A percentile compares a stretch with the other conserved stretches of the same genome.
phyloP scores from a whole-genome alignment of 306 rosid genomes.

The Arachis hypogaea region DNA sequence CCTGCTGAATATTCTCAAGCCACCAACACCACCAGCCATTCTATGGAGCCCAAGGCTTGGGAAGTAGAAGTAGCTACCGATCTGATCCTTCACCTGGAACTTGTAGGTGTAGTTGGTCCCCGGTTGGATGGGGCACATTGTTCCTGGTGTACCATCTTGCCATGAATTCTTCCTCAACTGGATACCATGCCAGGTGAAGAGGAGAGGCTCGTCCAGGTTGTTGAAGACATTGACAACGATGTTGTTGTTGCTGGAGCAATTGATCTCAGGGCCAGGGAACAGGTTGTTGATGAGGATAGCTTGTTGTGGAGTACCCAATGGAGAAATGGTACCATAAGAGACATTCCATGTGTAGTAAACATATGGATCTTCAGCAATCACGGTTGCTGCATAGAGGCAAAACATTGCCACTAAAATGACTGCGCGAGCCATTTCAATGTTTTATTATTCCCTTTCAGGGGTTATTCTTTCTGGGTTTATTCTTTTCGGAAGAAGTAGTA shows the following conservation, averaged over 20 bases:
- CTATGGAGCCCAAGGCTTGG: constrained; percentile 62
- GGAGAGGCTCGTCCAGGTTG: constrained; percentile 83
- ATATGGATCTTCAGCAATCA: constrained; percentile 65
- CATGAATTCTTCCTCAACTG: constrained; percentile 87
- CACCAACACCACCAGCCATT: constrained; percentile 72
- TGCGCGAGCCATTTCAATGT: too few species aligned
- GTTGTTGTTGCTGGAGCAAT: constrained; percentile 80
- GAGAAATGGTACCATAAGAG: constrained; percentile 77
- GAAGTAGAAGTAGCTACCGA: constrained; percentile 71
- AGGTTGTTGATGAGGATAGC: constrained; percentile 77
- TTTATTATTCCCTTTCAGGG: too few species aligned
- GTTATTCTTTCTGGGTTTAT: too few species aligned
- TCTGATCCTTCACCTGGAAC: constrained; percentile 89
- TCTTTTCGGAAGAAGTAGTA: too few species aligned
- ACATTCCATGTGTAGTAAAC: constrained; percentile 72
- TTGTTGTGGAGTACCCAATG: constrained; percentile 81
- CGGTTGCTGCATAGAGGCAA: too few species aligned
- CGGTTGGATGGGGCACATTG: constrained; percentile 74
- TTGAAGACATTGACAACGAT: constrained; percentile 66
- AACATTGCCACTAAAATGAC: too few species aligned
- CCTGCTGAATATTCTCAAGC: constrained; percentile 70
- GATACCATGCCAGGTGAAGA: constrained; percentile 70
- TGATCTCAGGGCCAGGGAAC: constrained; percentile 86
- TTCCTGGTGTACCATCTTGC: constrained; percentile 77
- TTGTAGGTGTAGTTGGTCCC: constrained; percentile 70